Evolutionary conservation across 1,284 basidiomycete genomes (phyloP), one percentile per base, ranked within the genome.

Genomic region (Heliocybe sulcata): DNA sequence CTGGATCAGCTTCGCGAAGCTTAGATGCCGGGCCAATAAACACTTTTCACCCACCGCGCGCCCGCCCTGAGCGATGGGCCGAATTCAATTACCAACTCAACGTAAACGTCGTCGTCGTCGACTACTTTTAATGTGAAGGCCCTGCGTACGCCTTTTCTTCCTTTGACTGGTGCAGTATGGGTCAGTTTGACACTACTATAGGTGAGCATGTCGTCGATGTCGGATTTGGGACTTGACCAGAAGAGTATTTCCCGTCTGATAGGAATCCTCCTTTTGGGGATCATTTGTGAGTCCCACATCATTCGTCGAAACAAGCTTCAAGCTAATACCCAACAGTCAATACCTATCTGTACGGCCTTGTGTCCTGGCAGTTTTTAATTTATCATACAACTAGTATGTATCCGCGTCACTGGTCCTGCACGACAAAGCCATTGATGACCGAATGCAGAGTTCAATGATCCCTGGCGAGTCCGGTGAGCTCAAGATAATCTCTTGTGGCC

Each of bases 301-400:
- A 11, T 26, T 49, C 23, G 27, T 23, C 27, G 47, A 49, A 16
- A 49, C 20, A 12, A 22, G 16, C 23, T 25, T 11, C 25, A 16
- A 53, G 6, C 8, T 22, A 22, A 6, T 26, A 9, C 16, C 8
- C 3, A 4, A 31, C 55, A 77, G 77, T 79, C 59, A 80, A 80
- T 57, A 80, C 77, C 2, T 80, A 72, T 57, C 65, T 80, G 9
- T 80, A 76, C 62, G 77, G 78, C 1, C 65, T 80, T 27, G 77
- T 77, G 58, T 70, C 69, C 1, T 77, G 73, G 60, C 77, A 80
- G 58, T 80, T 79, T 55, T 67, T 71, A 16, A 63, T 65, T 0
- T 80, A 80, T 57, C 65, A 70, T 52, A 69, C 65, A 51, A 64
- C 68, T 0, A 69, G 77, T 77, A 55, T 57, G 77, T 65, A 52